Evolutionary conservation across 352 stramenopile genomes (phyloP).

Genomic region (Nothophytophthora sp.): DNA sequence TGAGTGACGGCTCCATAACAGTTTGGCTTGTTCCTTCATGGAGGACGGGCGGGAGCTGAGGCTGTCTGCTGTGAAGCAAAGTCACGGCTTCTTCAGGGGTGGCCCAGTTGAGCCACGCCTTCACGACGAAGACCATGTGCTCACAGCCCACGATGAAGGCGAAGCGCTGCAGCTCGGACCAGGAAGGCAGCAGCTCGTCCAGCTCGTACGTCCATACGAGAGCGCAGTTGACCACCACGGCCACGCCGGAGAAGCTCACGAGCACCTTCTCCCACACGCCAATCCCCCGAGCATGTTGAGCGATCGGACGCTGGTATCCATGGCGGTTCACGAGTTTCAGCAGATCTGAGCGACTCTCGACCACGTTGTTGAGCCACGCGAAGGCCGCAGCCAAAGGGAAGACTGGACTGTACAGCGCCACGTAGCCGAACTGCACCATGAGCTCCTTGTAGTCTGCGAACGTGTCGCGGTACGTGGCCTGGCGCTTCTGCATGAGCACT

Average conservation of each 20-base stretch:
- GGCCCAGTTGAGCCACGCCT: constrained; percentile 58
- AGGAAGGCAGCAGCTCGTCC: constrained; percentile 44
- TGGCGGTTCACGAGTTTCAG: constrained; percentile 92
- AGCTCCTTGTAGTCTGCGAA: constrained; percentile 81
- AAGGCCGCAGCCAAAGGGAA: constrained; percentile 92
- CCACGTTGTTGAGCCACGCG: constrained; percentile 89
- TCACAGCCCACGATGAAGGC: constrained; percentile 67
- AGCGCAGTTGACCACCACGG: constrained; percentile 93
- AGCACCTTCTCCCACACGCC: constrained; percentile 93
- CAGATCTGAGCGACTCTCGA: constrained; percentile 91
- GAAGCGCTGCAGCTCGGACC: constrained; percentile 61
- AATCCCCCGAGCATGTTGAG: constrained; percentile 90
- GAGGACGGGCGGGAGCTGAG: not conserved
- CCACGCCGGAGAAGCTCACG: constrained; percentile 91
- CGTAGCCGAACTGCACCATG: constrained; percentile 93
- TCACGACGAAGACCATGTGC: constrained; percentile 61
- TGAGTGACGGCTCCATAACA: no score
- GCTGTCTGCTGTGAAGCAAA: not conserved
- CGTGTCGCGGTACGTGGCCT: constrained; percentile 63
- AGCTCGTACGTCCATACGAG: constrained; percentile 88
- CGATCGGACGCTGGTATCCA: constrained; percentile 84
- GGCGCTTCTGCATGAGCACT: constrained; percentile 61
- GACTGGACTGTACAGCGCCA: constrained; percentile 91
- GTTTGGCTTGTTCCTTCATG: no score
- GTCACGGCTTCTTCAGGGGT: constrained; percentile 32